phyloP scores from a whole-genome alignment of 2,329 filamentous ascomycete species.

The Microdochium nivale region DNA sequence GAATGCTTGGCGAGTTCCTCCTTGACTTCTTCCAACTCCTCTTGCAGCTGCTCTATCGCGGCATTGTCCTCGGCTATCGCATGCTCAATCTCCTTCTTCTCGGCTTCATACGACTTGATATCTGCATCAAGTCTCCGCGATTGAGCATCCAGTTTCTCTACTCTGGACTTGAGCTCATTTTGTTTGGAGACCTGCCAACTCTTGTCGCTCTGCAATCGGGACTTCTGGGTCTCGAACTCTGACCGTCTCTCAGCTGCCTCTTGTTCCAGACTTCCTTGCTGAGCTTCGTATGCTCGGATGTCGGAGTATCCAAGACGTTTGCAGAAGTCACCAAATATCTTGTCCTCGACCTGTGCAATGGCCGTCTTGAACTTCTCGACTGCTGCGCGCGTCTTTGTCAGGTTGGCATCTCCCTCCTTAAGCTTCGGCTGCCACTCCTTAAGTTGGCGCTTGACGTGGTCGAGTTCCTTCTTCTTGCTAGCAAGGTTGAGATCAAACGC shows the following conservation, averaged over 20 bases:
- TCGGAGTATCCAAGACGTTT: constrained; percentile 76
- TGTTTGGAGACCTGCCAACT: constrained; percentile 47
- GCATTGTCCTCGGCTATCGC: constrained; percentile 64
- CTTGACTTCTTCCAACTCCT: constrained; percentile 62
- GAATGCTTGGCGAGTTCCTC: constrained; percentile 59
- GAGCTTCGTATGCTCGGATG: constrained; percentile 87
- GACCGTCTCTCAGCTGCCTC: constrained; percentile 81
- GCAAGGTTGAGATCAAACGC: constrained; percentile 74
- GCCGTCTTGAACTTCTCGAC: constrained; percentile 48
- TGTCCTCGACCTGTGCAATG: constrained; percentile 77
- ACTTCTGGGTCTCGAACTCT: constrained; percentile 77
- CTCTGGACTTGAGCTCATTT: constrained; percentile 54
- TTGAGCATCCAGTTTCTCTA: constrained; percentile 34
- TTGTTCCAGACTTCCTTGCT: constrained; percentile 86
- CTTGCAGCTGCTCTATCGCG: constrained; percentile 67
- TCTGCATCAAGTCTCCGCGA: constrained; percentile 45
- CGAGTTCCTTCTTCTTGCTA: constrained; percentile 75
- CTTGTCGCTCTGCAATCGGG: constrained; percentile 56
- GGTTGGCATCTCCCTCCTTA: constrained; percentile 58
- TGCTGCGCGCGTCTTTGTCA: constrained; percentile 47
- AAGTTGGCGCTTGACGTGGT: constrained; percentile 65
- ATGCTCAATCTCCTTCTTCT: constrained; percentile 68
- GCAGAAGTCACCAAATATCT: constrained; percentile 82
- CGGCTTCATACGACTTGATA: constrained; percentile 59
- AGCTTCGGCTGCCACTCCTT: constrained; percentile 71